Percentiles rank a stretch among this genome's conserved stretches.
Evolutionary conservation across 1,284 basidiomycete species (phyloP).

Genomic region (Sparassis latifolia): DNA sequence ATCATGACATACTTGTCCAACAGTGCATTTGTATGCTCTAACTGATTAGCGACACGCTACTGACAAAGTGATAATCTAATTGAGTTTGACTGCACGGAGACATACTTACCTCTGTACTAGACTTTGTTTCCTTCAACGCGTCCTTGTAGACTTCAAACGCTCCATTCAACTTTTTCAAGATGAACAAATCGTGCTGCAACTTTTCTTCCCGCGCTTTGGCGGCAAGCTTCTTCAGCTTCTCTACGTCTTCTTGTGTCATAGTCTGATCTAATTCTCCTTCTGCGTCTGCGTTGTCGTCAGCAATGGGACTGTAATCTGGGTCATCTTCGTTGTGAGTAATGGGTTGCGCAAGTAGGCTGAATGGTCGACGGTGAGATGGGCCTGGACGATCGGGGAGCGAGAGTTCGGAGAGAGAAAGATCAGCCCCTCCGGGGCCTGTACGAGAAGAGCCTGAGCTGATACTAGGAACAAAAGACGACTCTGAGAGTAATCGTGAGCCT

Average conservation of each 20-base stretch:
- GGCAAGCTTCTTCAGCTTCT: constrained; percentile 23
- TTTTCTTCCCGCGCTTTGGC: constrained; percentile 61
- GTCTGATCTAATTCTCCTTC: constrained; percentile 20
- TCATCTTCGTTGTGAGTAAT: background rate
- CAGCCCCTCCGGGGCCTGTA: constrained; percentile 41
- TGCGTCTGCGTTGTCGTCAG: constrained; percentile 17
- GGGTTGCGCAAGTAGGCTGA: constrained; percentile 36
- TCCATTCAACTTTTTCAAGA: constrained; percentile 64
- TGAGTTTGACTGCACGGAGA: background rate
- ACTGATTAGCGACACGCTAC: constrained; percentile 56
- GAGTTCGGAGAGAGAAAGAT: constrained; percentile 60
- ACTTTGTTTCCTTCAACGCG: constrained; percentile 52
- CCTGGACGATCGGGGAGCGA: constrained; percentile 37
- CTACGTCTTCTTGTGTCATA: constrained; percentile 22
- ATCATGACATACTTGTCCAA: constrained; percentile 67
- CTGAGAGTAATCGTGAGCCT: constrained; percentile 45
- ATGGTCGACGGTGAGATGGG: constrained; percentile 21
- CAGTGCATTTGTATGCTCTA: constrained; percentile 63
- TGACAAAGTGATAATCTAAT: background rate
- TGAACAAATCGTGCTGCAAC: constrained; percentile 62
- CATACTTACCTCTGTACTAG: constrained; percentile 54
- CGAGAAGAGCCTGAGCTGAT: constrained; percentile 31
- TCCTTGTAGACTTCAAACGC: constrained; percentile 62
- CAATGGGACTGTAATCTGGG: background rate
- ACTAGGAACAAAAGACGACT: constrained; percentile 37